phyloP scores from a whole-genome alignment of 1,284 basidiomycete species.

The Heterobasidion irregulare region DNA sequence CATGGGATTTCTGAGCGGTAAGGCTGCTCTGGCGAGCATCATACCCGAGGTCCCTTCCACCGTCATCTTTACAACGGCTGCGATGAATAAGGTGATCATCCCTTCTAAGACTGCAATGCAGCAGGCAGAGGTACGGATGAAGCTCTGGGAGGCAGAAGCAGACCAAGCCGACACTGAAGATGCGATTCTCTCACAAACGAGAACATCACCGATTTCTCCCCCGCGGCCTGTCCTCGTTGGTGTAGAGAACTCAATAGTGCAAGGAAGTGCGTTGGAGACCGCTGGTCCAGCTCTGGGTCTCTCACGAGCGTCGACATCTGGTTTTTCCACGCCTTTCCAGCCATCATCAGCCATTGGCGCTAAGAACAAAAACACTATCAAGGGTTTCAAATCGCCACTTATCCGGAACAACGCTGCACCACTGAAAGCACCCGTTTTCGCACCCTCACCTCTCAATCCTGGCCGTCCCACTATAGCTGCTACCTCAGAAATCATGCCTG shows the following conservation, averaged over 20 bases:
- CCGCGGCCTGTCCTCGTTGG: constrained; percentile 30
- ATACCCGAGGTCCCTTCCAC: not conserved
- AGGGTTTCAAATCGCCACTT: constrained; percentile 54
- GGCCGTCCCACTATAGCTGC: constrained; percentile 5
- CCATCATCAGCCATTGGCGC: constrained; percentile 12
- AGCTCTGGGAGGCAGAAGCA: constrained; percentile 42
- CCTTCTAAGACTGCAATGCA: constrained; percentile 54
- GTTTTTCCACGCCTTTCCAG: constrained; percentile 5
- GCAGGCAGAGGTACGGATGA: constrained; percentile 45
- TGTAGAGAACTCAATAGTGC: constrained; percentile 27
- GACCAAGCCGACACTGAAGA: constrained; percentile 22
- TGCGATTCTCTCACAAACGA: not conserved
- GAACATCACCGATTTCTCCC: constrained; percentile 16
- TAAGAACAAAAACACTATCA: constrained; percentile 24
- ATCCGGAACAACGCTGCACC: constrained; percentile 11
- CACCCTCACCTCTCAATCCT: constrained; percentile 25
- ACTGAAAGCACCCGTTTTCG: constrained; percentile 6
- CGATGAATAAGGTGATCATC: constrained; percentile 21
- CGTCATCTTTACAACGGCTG: constrained; percentile 4
- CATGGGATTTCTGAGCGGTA: not conserved
- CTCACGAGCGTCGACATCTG: not conserved
- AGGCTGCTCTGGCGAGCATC: not conserved
- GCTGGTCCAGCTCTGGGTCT: constrained; percentile 2
- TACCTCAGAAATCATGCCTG: constrained; percentile 4
- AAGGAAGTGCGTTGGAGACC: constrained; percentile 30